phyloP scores from a whole-genome alignment of 1,284 basidiomycete genomes.

The Puccinia coronata region DNA sequence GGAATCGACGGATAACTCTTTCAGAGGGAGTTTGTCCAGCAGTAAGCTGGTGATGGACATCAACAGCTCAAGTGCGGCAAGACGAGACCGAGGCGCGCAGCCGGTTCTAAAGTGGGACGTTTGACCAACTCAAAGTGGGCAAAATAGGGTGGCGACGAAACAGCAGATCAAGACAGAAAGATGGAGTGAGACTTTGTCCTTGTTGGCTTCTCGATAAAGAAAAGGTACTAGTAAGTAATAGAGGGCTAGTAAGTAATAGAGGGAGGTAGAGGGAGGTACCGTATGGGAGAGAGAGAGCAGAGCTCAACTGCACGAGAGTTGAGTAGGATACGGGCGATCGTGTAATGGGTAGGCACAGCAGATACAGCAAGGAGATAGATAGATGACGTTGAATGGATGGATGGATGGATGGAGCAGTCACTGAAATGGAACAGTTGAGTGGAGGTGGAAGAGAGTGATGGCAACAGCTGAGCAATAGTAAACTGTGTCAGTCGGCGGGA shows the following conservation, averaged over 20 bases:
- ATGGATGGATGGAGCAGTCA: too few species aligned
- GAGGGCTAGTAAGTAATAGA: not conserved
- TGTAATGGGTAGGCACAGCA: not conserved
- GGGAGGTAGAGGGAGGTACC: too few species aligned
- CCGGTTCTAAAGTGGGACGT: not conserved
- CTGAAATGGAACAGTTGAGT: not conserved
- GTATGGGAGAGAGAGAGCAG: not conserved
- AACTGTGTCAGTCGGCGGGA: not conserved
- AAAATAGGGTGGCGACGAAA: not conserved
- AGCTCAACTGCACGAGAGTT: slow-evolving; percentile 4
- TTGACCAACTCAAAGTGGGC: not conserved
- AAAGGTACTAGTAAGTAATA: not conserved
- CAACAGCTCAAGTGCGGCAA: not conserved
- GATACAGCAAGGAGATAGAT: not conserved
- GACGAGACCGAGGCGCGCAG: not conserved
- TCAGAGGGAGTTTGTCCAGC: not conserved
- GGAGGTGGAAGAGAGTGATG: not conserved
- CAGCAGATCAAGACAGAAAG: slow-evolving; percentile 7
- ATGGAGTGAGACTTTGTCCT: not conserved
- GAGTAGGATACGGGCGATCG: not conserved
- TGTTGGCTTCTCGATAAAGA: not conserved
- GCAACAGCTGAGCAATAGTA: not conserved
- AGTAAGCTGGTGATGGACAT: slow-evolving; percentile 23
- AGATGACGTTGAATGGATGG: too few species aligned
- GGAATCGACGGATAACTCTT: not conserved